Conservation (phyloP, 1,284 basidiomycete genomes). For the Melampsora americana region DNA sequence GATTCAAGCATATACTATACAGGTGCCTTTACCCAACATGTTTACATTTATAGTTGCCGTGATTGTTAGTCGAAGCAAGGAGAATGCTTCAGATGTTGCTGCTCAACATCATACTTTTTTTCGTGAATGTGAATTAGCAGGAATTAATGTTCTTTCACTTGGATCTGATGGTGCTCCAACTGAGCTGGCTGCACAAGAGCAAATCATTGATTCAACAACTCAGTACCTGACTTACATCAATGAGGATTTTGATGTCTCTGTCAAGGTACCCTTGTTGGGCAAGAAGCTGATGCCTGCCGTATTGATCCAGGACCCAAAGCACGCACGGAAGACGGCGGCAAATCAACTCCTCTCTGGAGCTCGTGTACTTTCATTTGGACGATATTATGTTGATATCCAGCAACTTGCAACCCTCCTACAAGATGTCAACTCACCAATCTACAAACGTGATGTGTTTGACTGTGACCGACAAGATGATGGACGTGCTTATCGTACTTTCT, state of each 20-base stretch:
- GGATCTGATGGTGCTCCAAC: constrained; percentile 13
- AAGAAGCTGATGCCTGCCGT: not conserved
- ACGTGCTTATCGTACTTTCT: not conserved
- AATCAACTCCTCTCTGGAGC: constrained; percentile 30
- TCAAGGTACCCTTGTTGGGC: constrained; percentile 13
- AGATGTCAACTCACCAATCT: not conserved
- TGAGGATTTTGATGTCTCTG: not conserved
- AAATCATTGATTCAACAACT: not conserved
- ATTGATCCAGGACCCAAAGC: constrained; percentile 14
- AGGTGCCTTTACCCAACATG: constrained; percentile 1
- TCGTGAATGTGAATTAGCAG: not conserved
- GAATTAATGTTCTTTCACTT: constrained; percentile 16
- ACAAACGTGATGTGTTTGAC: constrained; percentile 10
- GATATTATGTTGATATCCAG: constrained; percentile 18
- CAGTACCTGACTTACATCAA: not conserved
- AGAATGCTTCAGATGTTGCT: not conserved
- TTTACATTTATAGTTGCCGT: not conserved
- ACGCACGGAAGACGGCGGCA: constrained; percentile 6
- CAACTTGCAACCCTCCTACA: constrained; percentile 1
- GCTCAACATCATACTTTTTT: not conserved
- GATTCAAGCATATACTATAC: constrained; percentile 9
- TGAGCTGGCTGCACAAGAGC: not conserved
- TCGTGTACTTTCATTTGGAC: constrained; percentile 7
- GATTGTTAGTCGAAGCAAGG: constrained; percentile 8
- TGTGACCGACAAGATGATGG: constrained; percentile 17